phyloP scores from a whole-genome alignment of 371 early-diverging fungal genomes.

The Dichotomocladium elegans region DNA sequence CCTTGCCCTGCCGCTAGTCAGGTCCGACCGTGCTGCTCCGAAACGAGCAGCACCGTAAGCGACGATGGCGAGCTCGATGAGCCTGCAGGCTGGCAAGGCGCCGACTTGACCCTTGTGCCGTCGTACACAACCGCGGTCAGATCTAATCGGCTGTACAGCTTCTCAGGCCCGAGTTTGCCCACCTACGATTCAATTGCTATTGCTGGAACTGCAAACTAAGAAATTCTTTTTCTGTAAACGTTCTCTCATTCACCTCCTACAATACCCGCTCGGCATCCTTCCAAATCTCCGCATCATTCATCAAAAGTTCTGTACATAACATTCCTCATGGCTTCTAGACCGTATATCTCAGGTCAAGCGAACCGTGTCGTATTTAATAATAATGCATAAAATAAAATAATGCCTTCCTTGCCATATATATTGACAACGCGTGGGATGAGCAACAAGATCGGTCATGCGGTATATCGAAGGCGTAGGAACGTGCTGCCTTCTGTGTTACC shows the following conservation, averaged over 20 bases:
- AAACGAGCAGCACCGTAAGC: conserved; percentile 2
- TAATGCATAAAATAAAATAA: no score
- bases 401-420: no score
- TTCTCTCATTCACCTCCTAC: background rate
- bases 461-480: no score
- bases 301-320: no score
- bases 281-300: no score
- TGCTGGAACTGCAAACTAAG: conserved; percentile 5
- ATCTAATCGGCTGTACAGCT: conserved; percentile 20
- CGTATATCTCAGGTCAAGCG: no score
- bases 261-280: no score
- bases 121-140: conserved; percentile 22
- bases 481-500: no score
- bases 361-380: no score
- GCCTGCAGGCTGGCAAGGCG: conserved; percentile 41
- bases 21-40: conserved; percentile 62
- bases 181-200: conserved; percentile 35
- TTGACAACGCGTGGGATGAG: no score
- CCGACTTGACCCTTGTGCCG: conserved; percentile 22
- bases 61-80: conserved; percentile 53
- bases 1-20: conserved; percentile 80
- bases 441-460: no score
- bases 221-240: background rate
- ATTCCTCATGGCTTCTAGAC: no score
- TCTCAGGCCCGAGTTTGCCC: conserved; percentile 26